Evolutionary conservation across 208 protist species (phyloP), one percentile per base, ranked within the genome.

Genomic region (Acanthamoeba royreba): DNA sequence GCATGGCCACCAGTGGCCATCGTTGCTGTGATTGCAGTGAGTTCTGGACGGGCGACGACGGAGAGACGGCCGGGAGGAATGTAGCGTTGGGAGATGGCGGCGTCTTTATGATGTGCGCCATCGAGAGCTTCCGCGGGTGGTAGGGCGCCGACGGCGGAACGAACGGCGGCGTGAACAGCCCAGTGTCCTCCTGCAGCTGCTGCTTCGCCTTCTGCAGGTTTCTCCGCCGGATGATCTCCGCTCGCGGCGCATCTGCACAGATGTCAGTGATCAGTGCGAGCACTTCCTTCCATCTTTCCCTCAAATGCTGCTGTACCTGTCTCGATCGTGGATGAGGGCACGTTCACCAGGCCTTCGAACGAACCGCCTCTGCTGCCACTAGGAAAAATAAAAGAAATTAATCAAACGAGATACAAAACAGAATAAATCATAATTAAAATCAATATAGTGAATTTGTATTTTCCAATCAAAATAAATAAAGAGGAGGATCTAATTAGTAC

Each of bases 1-100:
- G 40, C 74, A 85, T 55, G 45, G 74, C 74, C 22, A 85, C 74
- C 11, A 85, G 74, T 31, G 74, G 74, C 74, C 74, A 85, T 11
- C 43, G 74, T 31, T 46, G 74, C 11, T 53, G 0, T 45, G 46
- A 19, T 25, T 55, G 49, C 9, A 55, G 49, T 25, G 58, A 35
- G 17, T 28, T 42, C 13, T 28, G 31, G 19, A 25, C 25, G 9
- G 74, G 74, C 22, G 74, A 85, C 28, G 74, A 85, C 28, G 74
- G 74, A 49, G 74, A 85, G 74, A 85, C 53, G 74, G 74, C 74
- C 4, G 74, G 74, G 74, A 85, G 74, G 74, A 85, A 85, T 25
- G 43, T 49, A 2, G 74, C 74, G n/a, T 42, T 85, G 74, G 74
- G 74, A 17, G 74, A 85, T 7, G 74, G 74, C 43, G 74, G 74